Conservation (phyloP, 2,329 filamentous ascomycete genomes). For the Colletotrichum sidae region DNA sequence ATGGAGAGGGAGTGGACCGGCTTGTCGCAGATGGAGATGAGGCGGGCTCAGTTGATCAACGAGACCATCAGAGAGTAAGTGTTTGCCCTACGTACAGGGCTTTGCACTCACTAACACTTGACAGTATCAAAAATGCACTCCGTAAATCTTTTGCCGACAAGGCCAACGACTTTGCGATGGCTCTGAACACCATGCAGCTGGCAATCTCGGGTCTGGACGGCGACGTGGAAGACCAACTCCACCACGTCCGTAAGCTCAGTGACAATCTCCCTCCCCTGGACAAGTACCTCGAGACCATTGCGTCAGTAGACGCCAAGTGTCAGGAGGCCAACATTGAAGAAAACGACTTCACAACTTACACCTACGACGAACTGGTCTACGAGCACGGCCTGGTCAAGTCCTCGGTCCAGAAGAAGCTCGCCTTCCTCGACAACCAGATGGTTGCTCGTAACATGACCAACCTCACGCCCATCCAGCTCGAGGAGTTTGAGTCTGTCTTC, state of each 20-base stretch:
- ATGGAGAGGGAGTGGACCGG: conserved; percentile 85
- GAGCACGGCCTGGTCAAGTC: conserved; percentile 92
- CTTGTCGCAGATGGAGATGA: conserved; percentile 86
- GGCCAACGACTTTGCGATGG: conserved; percentile 96
- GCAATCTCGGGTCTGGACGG: conserved; percentile 98
- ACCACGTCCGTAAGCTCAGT: conserved; percentile 86
- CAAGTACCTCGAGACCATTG: conserved; percentile 89
- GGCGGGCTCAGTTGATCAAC: conserved; percentile 92
- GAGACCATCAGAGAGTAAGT: conserved; percentile 94
- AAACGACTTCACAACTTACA: conserved; percentile 99
- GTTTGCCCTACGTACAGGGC: neutral
- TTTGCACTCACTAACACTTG: conserved; percentile 43
- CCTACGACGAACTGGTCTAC: conserved; percentile 95
- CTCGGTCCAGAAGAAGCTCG: conserved; percentile 94
- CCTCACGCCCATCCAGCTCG: conserved; percentile 95
- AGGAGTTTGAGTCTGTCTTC: conserved; percentile 99
- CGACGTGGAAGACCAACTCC: conserved; percentile 93
- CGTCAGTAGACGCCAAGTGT: conserved; percentile 86
- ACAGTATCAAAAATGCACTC: conserved; percentile 91
- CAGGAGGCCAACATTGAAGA: conserved; percentile 98
- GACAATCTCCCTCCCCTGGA: conserved; percentile 91
- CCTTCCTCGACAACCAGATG: conserved; percentile 98
- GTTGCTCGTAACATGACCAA: conserved; percentile 99
- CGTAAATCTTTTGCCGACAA: conserved; percentile 96
- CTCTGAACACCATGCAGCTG: conserved; percentile 92